phyloP scores from a whole-genome alignment of 805 yeast genomes.

The Scheffersomyces coipomensis region DNA sequence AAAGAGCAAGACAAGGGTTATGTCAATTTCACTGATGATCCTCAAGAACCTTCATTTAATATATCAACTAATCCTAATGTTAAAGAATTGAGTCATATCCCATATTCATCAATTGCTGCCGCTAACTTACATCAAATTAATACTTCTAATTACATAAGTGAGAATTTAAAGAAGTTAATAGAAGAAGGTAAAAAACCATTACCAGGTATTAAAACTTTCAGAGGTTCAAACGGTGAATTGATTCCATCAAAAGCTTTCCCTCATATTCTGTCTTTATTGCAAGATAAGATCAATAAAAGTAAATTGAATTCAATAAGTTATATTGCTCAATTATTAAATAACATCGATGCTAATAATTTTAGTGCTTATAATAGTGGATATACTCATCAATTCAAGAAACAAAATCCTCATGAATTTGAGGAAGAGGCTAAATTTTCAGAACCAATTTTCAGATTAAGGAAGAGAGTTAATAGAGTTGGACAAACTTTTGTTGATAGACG shows the following conservation, averaged over 20 bases:
- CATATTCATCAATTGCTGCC: constrained; percentile 74
- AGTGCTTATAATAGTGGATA: constrained; percentile 40
- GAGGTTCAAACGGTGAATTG: constrained; percentile 51
- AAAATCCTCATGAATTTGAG: constrained; percentile 11
- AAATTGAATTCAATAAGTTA: constrained; percentile 26
- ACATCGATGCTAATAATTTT: constrained; percentile 38
- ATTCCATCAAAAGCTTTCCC: constrained; percentile 49
- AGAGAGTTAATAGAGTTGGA: constrained; percentile 72
- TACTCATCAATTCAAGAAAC: constrained; percentile 17
- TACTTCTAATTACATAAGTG: constrained; percentile 52
- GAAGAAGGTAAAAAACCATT: constrained; percentile 47
- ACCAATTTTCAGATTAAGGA: constrained; percentile 62
- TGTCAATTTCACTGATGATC: constrained; percentile 84
- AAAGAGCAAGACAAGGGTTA: constrained; percentile 70
- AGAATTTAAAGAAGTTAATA: constrained; percentile 36
- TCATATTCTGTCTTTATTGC: constrained; percentile 40
- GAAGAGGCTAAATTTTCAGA: constrained; percentile 39
- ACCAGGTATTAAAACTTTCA: constrained; percentile 44
- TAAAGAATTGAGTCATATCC: constrained; percentile 62
- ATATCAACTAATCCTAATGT: constrained; percentile 48
- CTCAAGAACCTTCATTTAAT: constrained; percentile 77
- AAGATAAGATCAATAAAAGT: constrained; percentile 23
- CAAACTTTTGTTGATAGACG: constrained; percentile 74
- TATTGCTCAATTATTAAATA: constrained; percentile 37
- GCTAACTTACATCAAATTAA: constrained; percentile 65